Percentiles rank a stretch among this genome's conserved stretches.
These are phyloP conservation scores for Asterella californica DNA, from an alignment of 225 moss, liverwort and hornwort species.

Conservation along the genomic window DNA sequence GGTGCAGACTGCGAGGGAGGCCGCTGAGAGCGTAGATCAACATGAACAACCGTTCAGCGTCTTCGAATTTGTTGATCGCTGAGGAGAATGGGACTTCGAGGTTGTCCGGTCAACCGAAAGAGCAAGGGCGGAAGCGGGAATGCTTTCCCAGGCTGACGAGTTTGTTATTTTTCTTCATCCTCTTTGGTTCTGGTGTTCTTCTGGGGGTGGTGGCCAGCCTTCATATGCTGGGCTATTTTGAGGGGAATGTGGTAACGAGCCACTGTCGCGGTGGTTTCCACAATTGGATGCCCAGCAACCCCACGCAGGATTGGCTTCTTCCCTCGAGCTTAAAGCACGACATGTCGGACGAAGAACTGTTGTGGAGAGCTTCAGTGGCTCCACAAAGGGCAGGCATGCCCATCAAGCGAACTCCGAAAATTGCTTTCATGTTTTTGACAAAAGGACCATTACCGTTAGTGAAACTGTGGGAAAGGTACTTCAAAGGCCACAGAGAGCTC, in stretches of 20 bases:
- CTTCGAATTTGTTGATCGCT: neutral
- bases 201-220: slow-evolving; percentile 69
- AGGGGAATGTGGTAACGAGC: slow-evolving; percentile 31
- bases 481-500: slow-evolving; percentile 48
- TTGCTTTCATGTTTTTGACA: slow-evolving; percentile 85
- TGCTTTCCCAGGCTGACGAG: slow-evolving; percentile 60
- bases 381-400: slow-evolving; percentile 54
- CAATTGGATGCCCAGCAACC: slow-evolving; percentile 32
- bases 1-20: neutral
- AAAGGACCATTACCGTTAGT: slow-evolving; percentile 68
- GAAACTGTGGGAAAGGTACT: slow-evolving; percentile 73
- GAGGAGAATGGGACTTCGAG: slow-evolving; percentile 13
- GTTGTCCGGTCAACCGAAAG: neutral
- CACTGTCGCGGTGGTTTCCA: slow-evolving; percentile 31
- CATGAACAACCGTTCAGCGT: slow-evolving; percentile 10
- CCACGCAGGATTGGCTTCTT: slow-evolving; percentile 42
- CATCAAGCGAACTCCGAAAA: slow-evolving; percentile 38
- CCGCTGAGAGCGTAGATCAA: neutral
- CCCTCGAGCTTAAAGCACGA: slow-evolving; percentile 45
- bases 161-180: slow-evolving; percentile 58
- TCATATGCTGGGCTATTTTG: slow-evolving; percentile 58
- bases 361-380: slow-evolving; percentile 82
- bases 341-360: slow-evolving; percentile 80
- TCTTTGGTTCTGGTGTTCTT: slow-evolving; percentile 70
- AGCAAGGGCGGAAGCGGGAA: slow-evolving; percentile 44